A percentile compares a stretch with the other conserved stretches of the same genome.
Conservation (phyloP, 345 rosid species). For the Moricandia moricandioides region DNA sequence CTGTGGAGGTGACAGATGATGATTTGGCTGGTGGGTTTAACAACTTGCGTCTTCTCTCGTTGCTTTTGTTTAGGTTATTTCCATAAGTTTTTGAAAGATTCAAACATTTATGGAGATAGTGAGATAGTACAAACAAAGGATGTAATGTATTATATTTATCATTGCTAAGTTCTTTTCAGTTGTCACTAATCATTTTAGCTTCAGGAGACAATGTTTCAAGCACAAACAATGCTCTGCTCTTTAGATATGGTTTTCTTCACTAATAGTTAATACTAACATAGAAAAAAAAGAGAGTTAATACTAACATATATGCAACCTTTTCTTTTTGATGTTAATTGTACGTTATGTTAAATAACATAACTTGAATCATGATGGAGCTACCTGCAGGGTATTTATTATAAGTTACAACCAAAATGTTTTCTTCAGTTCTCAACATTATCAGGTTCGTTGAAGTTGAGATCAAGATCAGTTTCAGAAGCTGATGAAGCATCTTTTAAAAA, state of each 20-base stretch:
- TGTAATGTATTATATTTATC: constrained; percentile 4
- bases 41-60: no score
- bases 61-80: not conserved
- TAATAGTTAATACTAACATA: not conserved
- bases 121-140: constrained; percentile 1
- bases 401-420: no score
- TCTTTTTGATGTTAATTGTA: not conserved
- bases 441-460: no score
- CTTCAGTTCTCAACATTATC: no score
- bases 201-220: not conserved
- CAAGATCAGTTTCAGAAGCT: no score
- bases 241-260: not conserved
- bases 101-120: not conserved
- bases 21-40: no score
- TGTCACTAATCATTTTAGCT: not conserved
- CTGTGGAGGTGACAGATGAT: no score
- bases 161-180: not conserved
- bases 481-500: no score
- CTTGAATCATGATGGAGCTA: no score
- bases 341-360: no score
- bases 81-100: constrained; percentile 9
- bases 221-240: not conserved
- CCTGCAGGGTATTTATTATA: no score
- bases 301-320: no score
- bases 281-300: not conserved